A percentile compares a stretch with the other conserved stretches of the same genome.
Evolutionary conservation across 371 early-diverging fungal species (phyloP).

Genomic region (Mortierella sp.): DNA sequence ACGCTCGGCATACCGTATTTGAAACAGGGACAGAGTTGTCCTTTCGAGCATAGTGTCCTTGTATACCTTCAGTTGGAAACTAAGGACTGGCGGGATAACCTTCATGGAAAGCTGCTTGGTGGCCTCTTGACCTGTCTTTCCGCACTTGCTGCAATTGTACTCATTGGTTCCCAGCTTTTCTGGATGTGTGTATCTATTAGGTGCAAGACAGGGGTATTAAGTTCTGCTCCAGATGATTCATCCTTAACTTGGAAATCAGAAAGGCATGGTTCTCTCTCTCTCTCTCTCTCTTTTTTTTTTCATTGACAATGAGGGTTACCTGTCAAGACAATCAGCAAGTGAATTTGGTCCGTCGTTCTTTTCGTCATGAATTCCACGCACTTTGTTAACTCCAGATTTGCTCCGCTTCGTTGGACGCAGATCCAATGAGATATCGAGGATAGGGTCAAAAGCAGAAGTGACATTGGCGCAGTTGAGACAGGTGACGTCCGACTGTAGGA

Average conservation of each 20-base stretch:
- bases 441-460: conserved; percentile 85
- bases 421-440: conserved; percentile 92
- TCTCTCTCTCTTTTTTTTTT: too few species aligned
- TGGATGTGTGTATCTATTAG: conserved; percentile 75
- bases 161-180: conserved; percentile 76
- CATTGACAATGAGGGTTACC: conserved; percentile 43
- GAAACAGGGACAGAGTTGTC: too few species aligned
- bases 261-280: too few species aligned
- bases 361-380: conserved; percentile 35
- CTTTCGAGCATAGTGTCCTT: too few species aligned
- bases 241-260: neutral
- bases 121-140: conserved; percentile 73
- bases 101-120: conserved; percentile 90
- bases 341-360: conserved; percentile 51
- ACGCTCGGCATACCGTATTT: too few species aligned
- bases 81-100: conserved; percentile 86
- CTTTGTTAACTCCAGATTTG: conserved; percentile 42
- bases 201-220: conserved; percentile 54
- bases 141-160: conserved; percentile 82
- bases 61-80: conserved; percentile 88
- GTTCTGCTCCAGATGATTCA: too few species aligned
- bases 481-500: conserved; percentile 89
- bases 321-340: conserved; percentile 64
- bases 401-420: conserved; percentile 62
- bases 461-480: conserved; percentile 86